A percentile compares a stretch with the other conserved stretches of the same genome.
Evolutionary conservation across 768 basidiomycete genomes (phyloP).

Genomic region (Macrolepiota albuminosa): DNA sequence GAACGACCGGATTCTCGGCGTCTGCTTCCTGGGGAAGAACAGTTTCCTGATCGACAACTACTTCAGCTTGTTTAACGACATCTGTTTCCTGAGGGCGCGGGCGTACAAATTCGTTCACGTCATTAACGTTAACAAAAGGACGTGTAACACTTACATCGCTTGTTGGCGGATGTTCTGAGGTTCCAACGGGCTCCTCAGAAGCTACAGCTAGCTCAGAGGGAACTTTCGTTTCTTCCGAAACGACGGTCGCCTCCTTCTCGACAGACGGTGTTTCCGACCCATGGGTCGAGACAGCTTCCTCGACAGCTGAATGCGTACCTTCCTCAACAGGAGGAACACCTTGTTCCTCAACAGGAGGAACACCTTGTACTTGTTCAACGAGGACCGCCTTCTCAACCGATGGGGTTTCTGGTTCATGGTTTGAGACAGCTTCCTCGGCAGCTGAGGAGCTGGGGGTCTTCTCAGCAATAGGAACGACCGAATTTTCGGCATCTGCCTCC

Average conservation of each 20-base stretch:
- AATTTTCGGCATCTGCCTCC: not conserved
- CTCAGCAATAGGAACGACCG: not conserved
- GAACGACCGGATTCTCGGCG: not conserved
- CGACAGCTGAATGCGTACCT: not conserved
- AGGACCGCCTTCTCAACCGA: not conserved
- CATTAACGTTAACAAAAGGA: not conserved
- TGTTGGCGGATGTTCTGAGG: not conserved
- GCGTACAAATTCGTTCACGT: not conserved
- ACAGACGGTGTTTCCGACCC: no score
- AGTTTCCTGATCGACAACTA: not conserved
- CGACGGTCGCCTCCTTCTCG: not conserved
- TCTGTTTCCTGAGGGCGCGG: not conserved
- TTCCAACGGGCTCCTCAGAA: not conserved
- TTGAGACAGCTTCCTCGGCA: no score
- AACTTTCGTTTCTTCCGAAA: not conserved
- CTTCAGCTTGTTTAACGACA: not conserved
- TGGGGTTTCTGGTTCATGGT: not conserved
- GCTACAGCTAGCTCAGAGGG: no score
- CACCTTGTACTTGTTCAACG: not conserved
- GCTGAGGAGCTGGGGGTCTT: not conserved
- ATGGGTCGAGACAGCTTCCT: not conserved
- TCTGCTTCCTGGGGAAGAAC: not conserved
- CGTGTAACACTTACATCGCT: not conserved
- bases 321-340: no score
- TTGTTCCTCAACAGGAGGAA: not conserved